phyloP scores from a whole-genome alignment of 345 rosid species.

The Populus simonii region DNA sequence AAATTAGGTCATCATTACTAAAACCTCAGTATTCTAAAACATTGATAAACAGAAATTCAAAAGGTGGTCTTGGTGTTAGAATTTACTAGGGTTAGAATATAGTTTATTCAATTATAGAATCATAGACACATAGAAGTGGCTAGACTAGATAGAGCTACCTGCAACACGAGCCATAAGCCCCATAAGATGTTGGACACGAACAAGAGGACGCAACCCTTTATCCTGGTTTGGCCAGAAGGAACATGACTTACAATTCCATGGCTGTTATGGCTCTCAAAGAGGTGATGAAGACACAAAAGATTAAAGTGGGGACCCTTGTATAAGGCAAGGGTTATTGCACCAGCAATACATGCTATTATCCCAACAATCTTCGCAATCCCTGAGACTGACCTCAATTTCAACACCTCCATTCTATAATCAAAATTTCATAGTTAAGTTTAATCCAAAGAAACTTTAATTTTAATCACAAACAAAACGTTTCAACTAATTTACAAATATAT shows the following conservation, averaged over 20 bases:
- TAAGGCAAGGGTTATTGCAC: constrained; percentile 61
- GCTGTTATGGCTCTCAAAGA: constrained; percentile 23
- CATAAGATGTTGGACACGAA: constrained; percentile 57
- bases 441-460: background rate
- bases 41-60: no score
- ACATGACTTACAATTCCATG: constrained; percentile 22
- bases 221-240: constrained; percentile 57
- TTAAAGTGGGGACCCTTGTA: constrained; percentile 70
- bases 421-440: background rate
- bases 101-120: background rate
- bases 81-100: no score
- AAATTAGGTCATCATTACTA: background rate
- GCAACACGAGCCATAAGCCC: constrained; percentile 87
- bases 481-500: background rate
- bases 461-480: background rate
- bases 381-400: constrained; percentile 50
- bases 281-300: constrained; percentile 37
- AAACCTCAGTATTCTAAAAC: no score
- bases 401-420: constrained; percentile 54
- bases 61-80: no score
- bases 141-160: constrained; percentile 39
- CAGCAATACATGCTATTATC: constrained; percentile 57
- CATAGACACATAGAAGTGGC: no score
- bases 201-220: constrained; percentile 86
- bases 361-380: constrained; percentile 75